Evolutionary conservation across 1,284 basidiomycete genomes (phyloP), one percentile per base, ranked within the genome.

Genomic region (Heterobasidion irregulare): DNA sequence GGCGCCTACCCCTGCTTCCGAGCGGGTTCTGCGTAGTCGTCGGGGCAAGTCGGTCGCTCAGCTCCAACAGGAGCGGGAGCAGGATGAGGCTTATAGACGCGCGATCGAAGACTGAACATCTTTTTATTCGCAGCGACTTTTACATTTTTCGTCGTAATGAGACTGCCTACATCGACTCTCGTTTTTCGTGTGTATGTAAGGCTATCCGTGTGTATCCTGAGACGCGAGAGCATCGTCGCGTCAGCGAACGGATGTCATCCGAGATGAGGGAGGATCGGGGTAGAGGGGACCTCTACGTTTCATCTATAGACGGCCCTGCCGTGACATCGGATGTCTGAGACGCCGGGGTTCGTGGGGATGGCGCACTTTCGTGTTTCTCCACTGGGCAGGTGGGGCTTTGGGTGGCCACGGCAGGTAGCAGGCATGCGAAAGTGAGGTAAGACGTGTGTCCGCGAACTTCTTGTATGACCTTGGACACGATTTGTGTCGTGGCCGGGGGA

Each of bases 401-500:
- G 38, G 38, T 41, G 38, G 4, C 4, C 38, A 53, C 44, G 64
- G 69, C 53, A 61, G 76, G 72, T 6, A 79, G 67, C 8, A 89
- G 76, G 53, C 79, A 75, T 2, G 94, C 94, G 67, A 97, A 97
- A 0, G 94, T 97, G 52, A 98, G 79, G 70, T 94, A 97, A 26
- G 90, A 94, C 2, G 94, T 95, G 68, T 98, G 94, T 9, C 94
- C 94, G 48, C 93, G 79, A 55, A 93, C 89, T 65, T 95, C 92
- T 3, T 83, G 75, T 47, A 86, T 79, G 13, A 84, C 83, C 67
- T 86, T 90, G 35, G 86, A 82, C 46, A 84, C 68, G 57, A 75
- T 80, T 54, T 79, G 74, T 58, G 74, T 79, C 46, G 68, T 56
- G 16, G 67, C 62, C 49, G 54, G 52, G 33, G 43, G 16, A 45